A percentile compares a stretch with the other conserved stretches of the same genome.
Conservation (phyloP, 768 basidiomycete genomes). For the Hericium rajendrae region DNA sequence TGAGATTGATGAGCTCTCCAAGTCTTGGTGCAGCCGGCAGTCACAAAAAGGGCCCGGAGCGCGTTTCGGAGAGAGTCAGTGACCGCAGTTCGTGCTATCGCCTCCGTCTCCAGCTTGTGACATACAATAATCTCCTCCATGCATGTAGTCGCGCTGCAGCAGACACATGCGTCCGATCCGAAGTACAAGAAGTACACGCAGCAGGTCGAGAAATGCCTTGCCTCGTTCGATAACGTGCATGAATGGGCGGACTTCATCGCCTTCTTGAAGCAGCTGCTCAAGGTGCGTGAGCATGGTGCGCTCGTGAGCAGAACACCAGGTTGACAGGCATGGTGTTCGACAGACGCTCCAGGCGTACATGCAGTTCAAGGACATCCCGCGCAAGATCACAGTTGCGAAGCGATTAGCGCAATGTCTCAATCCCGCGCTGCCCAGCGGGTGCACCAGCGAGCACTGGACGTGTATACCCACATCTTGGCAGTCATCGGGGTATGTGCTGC, state of each 20-base stretch:
- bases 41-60: background rate
- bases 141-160: constrained; percentile 36
- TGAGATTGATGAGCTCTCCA: no score
- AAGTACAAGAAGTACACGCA: constrained; percentile 91
- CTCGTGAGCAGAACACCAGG: no score
- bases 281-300: constrained; percentile 35
- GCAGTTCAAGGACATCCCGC: constrained; percentile 93
- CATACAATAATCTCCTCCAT: background rate
- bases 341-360: constrained; percentile 90
- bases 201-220: constrained; percentile 87
- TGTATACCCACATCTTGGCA: constrained; percentile 84
- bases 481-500: constrained; percentile 70
- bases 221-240: constrained; percentile 89
- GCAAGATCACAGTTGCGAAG: constrained; percentile 90
- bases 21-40: background rate
- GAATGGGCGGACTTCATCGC: constrained; percentile 99
- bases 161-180: constrained; percentile 66
- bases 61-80: constrained; percentile 1
- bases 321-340: background rate
- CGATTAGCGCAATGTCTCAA: constrained; percentile 93
- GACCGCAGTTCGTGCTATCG: constrained; percentile 31
- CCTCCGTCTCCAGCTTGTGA: background rate
- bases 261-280: constrained; percentile 88
- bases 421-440: constrained; percentile 97
- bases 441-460: constrained; percentile 92